Percentiles rank a stretch among this genome's conserved stretches.
Conservation (phyloP, 2,329 filamentous ascomycete species). For the Colletotrichum musae region DNA sequence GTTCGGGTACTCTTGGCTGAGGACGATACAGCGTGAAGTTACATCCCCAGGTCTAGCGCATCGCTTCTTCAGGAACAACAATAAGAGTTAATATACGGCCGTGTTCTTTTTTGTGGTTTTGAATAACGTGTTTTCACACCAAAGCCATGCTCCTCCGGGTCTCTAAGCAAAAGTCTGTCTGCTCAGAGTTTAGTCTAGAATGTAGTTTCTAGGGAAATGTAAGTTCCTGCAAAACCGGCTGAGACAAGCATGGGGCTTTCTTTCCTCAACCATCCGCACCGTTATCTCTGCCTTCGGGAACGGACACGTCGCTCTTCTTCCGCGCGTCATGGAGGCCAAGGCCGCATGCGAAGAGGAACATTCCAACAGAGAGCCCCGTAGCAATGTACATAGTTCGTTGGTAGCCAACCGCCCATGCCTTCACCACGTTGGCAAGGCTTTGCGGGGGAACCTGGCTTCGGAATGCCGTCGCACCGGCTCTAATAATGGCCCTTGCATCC, state of each 20-base stretch:
- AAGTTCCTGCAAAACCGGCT: too few species aligned
- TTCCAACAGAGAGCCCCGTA: constrained; percentile 47
- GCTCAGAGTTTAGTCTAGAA: too few species aligned
- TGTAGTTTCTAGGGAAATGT: too few species aligned
- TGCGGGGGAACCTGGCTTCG: constrained; percentile 48
- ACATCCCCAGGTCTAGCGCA: too few species aligned
- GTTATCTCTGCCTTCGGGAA: not conserved
- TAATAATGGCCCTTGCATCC: constrained; percentile 51
- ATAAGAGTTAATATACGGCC: too few species aligned
- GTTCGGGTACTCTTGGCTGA: constrained; percentile 46
- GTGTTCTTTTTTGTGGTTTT: too few species aligned
- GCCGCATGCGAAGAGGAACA: constrained; percentile 57
- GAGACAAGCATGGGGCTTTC: not conserved
- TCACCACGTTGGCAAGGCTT: constrained; percentile 53
- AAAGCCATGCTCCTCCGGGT: too few species aligned
- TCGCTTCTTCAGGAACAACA: too few species aligned
- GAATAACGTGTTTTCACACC: too few species aligned
- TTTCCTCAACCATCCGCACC: not conserved
- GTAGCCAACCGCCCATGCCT: constrained; percentile 56
- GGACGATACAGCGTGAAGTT: constrained; percentile 35
- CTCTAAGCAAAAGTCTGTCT: too few species aligned
- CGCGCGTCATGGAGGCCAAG: constrained; percentile 63
- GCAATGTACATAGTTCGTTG: constrained; percentile 48
- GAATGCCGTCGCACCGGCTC: constrained; percentile 59
- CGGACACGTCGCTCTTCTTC: constrained; percentile 46